Evolutionary conservation across 1,284 basidiomycete species (phyloP), one percentile per base, ranked within the genome.

Genomic region (Naganishia sp.): DNA sequence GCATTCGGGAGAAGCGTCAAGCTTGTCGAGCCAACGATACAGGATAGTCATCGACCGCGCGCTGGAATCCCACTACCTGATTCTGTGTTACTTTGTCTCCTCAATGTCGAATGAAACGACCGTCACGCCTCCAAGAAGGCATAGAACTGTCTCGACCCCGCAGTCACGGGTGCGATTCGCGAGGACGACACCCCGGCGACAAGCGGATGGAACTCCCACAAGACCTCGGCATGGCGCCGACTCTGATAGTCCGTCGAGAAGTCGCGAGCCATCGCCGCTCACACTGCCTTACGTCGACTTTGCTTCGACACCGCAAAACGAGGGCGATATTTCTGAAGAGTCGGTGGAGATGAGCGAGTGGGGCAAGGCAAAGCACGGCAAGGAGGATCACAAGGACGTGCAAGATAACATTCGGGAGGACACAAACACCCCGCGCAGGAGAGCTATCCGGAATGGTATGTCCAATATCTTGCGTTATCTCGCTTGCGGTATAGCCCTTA

Each of bases 271-370:
- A 2, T 61, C 59, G 16, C 59, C 59, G 16, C 39, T 61, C 4
- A 61, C 59, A 28, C 46, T 61, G 21, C 59, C 59, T 3, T 61
- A 61, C 11, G 48, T 50, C 6, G 48, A 61, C 48, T 43, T 61
- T 11, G 59, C 49, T 15, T 5, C 16, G n/a, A 39, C 33, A 18
- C 21, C 46, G 5, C 42, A 16, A 10, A 23, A 28, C 16, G 59
- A 52, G 36, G n/a, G 39, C 33, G 59, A 61, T 28, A 61, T 61
- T 9, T 50, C 59, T 0, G 59, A 61, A 28, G 59, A 52, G 31
- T 36, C 48, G 48, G 25, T 52, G 21, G 59, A 61, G 23, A 50
- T 52, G 36, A 36, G 45, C 11, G 39, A 21, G 11, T 61, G 59
- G 59, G 5, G 13, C 10, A 50, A 25, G n/a, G 36, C 10, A 5